Evolutionary conservation across 306 rosid genomes (phyloP), one percentile per base, ranked within the genome.

Genomic region (Oemleria cerasiformis): DNA sequence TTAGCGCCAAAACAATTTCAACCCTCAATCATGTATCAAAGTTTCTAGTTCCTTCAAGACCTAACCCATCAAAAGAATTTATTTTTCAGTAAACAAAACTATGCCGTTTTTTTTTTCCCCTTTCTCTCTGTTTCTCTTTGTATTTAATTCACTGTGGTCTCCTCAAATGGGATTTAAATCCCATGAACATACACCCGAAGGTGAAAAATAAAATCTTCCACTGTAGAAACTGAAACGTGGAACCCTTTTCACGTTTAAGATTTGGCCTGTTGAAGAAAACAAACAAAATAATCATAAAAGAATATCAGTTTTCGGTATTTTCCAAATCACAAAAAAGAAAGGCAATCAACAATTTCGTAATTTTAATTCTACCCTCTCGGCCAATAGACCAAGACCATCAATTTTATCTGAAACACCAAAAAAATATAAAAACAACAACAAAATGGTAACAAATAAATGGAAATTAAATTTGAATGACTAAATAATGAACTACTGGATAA

Each of bases 231-330:
- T 76, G 77, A 71, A 63, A 70, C 45, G 73, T 58, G 62, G 77
- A 78, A 78, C 73, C 81, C 81, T 65, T 66, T 78, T 57, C 47
- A 78, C 77, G 77, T 72, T 77, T 78, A 47, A 72, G 77, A 30
- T 56, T 64, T 65, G 48, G 73, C 81, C 81, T 78, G 81, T 66
- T 16, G 81, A 78, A 78, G 70, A 72, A 78, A 57, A 70, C 48
- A 25, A 50, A 48, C 48, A 78, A 78, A 78, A 72, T 74, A 78
- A 78, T 66, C 71, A 72, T 74, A 55, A 49, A 78, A 71, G 3
- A 56, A 78, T 72, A 78, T 78, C 77, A 78, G 81, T 59, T 78
- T 47, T 78, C 81, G 74, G 73, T 50, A 78, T 72, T 65, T 61
- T 63, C 64, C 70, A 65, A 54, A 60, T 71, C 65, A 71, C 66